Evolutionary conservation across 1,284 basidiomycete genomes (phyloP), one percentile per base, ranked within the genome.

Genomic region (Phellopilus nigrolimitatus): DNA sequence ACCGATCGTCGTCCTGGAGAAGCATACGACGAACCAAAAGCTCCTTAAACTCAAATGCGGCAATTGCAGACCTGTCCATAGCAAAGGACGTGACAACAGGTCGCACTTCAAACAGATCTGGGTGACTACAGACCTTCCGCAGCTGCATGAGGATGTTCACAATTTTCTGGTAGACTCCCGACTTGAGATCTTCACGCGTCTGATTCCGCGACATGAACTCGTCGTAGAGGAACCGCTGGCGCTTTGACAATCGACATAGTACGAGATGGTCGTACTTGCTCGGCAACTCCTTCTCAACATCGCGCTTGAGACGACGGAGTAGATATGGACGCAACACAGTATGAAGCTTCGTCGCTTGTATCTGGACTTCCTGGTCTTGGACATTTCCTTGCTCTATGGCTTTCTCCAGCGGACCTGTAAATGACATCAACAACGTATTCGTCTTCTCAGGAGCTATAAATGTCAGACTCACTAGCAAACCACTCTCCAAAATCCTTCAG

Each of bases 81-180:
- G 88, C 84, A 66, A 97, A 95, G 5, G 91, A 93, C 1, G 95
- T 97, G 39, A 91, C 81, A 59, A 97, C 91, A 0, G 93, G 93
- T 37, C 95, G 81, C 15, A 95, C 89, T 68, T 98, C 95, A 66
- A 98, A 97, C 19, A 98, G 74, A 64, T 97, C 90, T 0, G 95
- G 95, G 64, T 97, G 94, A 61, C 97, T 97, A 73, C 94, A 95
- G 34, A 94, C 91, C 69, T 95, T 95, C 47, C 91, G 80, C 17
- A 97, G 76, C 65, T 98, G 95, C 95, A 98, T 98, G 54, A 98
- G 76, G 55, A 95, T 91, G 66, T 98, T 98, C 68, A 95, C 93
- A 55, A 98, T 93, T 65, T 94, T 94, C 66, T 87, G 84, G 60
- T 89, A 89, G 1, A 86, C 75, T 2, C 95, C 95, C 3, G 90